These are phyloP conservation scores for Hydnomerulius pinastri DNA, from an alignment of 768 basidiomycete species.

Conservation along the genomic window DNA sequence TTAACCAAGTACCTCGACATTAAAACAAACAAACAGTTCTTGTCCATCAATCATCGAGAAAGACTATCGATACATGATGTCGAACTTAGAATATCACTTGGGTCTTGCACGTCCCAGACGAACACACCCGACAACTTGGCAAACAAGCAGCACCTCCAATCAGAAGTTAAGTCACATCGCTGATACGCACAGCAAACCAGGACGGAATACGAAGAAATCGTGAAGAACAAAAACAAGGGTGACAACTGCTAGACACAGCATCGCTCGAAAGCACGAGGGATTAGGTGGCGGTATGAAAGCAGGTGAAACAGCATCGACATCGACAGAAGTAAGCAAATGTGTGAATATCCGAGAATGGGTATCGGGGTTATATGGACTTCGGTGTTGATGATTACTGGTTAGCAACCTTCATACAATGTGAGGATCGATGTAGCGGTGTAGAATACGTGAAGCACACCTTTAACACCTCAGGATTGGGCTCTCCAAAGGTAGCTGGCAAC, in stretches of 20 bases:
- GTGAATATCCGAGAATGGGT: not conserved
- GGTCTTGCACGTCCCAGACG: slow-evolving; percentile 3
- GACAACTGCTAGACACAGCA: slow-evolving; percentile 2
- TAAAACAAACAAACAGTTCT: not conserved
- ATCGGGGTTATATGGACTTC: slow-evolving; percentile 3
- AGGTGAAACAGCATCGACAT: slow-evolving; percentile 8
- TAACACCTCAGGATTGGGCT: not conserved
- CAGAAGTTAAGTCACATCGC: slow-evolving; percentile 5
- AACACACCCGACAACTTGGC: not conserved
- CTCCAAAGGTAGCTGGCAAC: slow-evolving; percentile 1
- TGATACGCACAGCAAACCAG: slow-evolving; percentile 21
- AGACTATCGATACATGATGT: slow-evolving; percentile 15
- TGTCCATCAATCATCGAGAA: slow-evolving; percentile 3
- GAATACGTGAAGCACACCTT: slow-evolving; percentile 5
- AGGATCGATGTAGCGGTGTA: not conserved
- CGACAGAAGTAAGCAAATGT: not conserved
- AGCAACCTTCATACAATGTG: not conserved
- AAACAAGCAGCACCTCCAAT: slow-evolving; percentile 3
- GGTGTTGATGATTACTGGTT: not conserved
- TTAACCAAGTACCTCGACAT: not conserved
- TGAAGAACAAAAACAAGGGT: slow-evolving; percentile 5
- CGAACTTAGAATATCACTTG: not conserved
- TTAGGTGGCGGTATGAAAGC: slow-evolving; percentile 8
- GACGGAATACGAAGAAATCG: not conserved
- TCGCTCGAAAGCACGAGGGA: slow-evolving; percentile 17